These are phyloP conservation scores for Leccinum arenicola DNA, from an alignment of 768 basidiomycete species.

Conservation along the genomic window DNA sequence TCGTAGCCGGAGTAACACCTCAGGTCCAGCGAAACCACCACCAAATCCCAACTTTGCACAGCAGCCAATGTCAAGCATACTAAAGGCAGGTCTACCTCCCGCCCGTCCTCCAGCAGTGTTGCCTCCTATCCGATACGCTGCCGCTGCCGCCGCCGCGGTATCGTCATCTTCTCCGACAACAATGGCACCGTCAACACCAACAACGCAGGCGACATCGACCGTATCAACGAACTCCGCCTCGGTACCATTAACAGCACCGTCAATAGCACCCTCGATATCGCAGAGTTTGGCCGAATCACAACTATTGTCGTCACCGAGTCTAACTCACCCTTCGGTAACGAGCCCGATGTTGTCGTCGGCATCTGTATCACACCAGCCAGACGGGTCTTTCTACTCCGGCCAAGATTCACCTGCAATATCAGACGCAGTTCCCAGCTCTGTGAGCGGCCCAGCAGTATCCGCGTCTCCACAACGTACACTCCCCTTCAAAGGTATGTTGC, in stretches of 20 bases:
- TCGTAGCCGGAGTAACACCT: slow-evolving; percentile 5
- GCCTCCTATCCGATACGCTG: slow-evolving; percentile 85
- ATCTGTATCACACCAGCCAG: slow-evolving; percentile 56
- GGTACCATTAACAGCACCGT: slow-evolving; percentile 39
- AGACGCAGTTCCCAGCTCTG: slow-evolving; percentile 51
- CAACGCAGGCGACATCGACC: slow-evolving; percentile 39
- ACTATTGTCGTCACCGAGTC: slow-evolving; percentile 67
- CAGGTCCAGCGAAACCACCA: slow-evolving; percentile 53
- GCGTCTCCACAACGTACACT: slow-evolving; percentile 58
- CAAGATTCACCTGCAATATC: slow-evolving; percentile 74
- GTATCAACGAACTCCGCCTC: slow-evolving; percentile 30
- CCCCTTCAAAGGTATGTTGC: slow-evolving; percentile 45
- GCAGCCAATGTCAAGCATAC: slow-evolving; percentile 71
- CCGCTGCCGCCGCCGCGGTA: slow-evolving; percentile 69
- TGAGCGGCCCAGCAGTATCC: slow-evolving; percentile 47
- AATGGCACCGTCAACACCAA: slow-evolving; percentile 25
- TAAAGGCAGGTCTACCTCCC: slow-evolving; percentile 70
- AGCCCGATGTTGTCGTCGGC: slow-evolving; percentile 82
- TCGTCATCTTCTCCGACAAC: slow-evolving; percentile 24
- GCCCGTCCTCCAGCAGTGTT: slow-evolving; percentile 51
- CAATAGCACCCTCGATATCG: slow-evolving; percentile 36
- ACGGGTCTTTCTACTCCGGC: slow-evolving; percentile 68
- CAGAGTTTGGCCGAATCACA: slow-evolving; percentile 35
- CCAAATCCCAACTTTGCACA: slow-evolving; percentile 79
- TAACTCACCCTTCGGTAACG: slow-evolving; percentile 81